Percentiles rank a stretch among this genome's conserved stretches.
These are phyloP conservation scores for Pseudognaphalium luteoalbum DNA, from an alignment of 129 eudicot genomes.

Conservation along the genomic window DNA sequence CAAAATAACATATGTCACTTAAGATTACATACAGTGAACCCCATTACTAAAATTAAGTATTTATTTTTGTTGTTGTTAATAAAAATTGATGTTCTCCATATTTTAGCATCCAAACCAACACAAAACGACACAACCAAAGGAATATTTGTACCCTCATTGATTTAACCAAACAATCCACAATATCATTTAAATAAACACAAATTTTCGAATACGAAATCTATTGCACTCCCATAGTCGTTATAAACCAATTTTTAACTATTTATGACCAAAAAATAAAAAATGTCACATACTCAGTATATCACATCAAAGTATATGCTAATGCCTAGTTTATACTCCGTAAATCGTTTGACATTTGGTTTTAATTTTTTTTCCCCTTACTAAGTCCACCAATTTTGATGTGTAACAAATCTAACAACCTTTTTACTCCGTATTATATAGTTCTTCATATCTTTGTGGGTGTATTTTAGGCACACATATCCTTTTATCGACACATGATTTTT, in stretches of 20 bases:
- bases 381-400: too few species aligned
- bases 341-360: too few species aligned
- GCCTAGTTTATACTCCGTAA: too few species aligned
- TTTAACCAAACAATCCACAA: constrained; percentile 40
- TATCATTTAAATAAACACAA: constrained; percentile 2
- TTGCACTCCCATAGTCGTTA: not conserved
- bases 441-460: too few species aligned
- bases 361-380: too few species aligned
- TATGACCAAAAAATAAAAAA: not conserved
- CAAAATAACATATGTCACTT: constrained; percentile 29
- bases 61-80: constrained; percentile 9
- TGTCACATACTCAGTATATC: too few species aligned
- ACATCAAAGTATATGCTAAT: too few species aligned
- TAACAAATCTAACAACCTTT: too few species aligned
- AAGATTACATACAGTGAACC: constrained; percentile 24
- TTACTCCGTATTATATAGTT: too few species aligned
- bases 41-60: constrained; percentile 14
- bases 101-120: constrained; percentile 25
- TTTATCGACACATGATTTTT: not conserved
- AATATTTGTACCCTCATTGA: constrained; percentile 43
- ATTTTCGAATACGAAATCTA: not conserved
- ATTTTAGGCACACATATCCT: too few species aligned
- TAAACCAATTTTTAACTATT: not conserved
- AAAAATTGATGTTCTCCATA: not conserved
- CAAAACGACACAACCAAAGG: constrained; percentile 42